Evolutionary conservation across 2,329 filamentous ascomycete species (phyloP).

Genomic region (Colletotrichum eremochloae): DNA sequence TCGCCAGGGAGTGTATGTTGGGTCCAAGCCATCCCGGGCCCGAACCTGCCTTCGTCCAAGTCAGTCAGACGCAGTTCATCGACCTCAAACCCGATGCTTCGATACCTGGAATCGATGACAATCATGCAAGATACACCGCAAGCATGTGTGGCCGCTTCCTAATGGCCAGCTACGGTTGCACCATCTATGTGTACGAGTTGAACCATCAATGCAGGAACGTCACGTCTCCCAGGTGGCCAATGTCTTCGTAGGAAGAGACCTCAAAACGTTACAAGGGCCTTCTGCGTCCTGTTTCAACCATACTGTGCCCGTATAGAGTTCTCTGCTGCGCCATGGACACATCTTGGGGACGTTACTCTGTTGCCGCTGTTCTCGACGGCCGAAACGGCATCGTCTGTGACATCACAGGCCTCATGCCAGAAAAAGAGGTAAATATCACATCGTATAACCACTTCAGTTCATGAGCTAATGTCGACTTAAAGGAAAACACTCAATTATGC

Average conservation of each 20-base stretch:
- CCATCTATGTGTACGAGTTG: conserved; percentile 68
- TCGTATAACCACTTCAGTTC: neutral
- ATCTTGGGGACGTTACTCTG: conserved; percentile 64
- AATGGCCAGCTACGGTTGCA: conserved; percentile 65
- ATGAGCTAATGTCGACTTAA: neutral
- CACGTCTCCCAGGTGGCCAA: conserved; percentile 45
- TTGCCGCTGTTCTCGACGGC: conserved; percentile 71
- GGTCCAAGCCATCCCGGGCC: conserved; percentile 13
- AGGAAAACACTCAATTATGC: conserved; percentile 34
- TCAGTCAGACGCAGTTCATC: conserved; percentile 54
- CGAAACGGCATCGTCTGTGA: conserved; percentile 73
- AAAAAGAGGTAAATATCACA: neutral
- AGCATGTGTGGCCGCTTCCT: conserved; percentile 72
- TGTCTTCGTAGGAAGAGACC: conserved; percentile 35
- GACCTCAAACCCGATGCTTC: conserved; percentile 43
- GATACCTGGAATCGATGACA: no score
- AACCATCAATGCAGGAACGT: conserved; percentile 52
- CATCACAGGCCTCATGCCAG: conserved; percentile 49
- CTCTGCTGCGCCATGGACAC: conserved; percentile 74
- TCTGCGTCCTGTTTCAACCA: conserved; percentile 62
- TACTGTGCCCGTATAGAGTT: conserved; percentile 69
- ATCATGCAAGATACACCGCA: conserved; percentile 56
- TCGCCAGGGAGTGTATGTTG: conserved; percentile 56
- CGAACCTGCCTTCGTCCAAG: conserved; percentile 49
- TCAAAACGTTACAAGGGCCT: conserved; percentile 44